Conservation (phyloP, 352 stramenopile species). For the Pythium pyrilobum region DNA sequence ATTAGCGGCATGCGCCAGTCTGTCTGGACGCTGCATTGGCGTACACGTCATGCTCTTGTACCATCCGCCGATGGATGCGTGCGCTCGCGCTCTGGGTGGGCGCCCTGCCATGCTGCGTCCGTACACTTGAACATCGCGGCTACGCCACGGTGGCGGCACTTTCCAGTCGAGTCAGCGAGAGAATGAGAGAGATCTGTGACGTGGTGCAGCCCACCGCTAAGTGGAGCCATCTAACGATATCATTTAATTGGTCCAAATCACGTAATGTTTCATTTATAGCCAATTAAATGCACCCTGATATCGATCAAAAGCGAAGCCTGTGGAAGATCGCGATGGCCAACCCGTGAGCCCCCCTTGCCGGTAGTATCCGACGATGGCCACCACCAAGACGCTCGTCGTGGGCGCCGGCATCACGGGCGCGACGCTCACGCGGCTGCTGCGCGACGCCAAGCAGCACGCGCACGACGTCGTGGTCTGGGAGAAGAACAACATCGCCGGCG, state of each 20-base stretch:
- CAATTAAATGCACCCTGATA: not conserved
- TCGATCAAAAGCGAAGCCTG: constrained; percentile 6
- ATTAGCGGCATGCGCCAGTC: too few relatives aligned
- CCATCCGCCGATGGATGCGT: too few relatives aligned
- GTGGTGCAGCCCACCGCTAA: not conserved
- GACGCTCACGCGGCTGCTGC: constrained; percentile 42
- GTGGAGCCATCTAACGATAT: constrained; percentile 5
- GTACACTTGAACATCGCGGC: too few relatives aligned
- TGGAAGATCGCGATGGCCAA: not conserved
- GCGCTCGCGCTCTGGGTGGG: too few relatives aligned
- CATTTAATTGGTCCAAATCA: not conserved
- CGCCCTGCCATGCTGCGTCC: too few relatives aligned
- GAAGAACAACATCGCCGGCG: constrained; percentile 60
- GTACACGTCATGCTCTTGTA: too few relatives aligned
- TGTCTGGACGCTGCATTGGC: too few relatives aligned
- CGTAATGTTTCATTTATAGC: not conserved
- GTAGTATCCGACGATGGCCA: constrained; percentile 6
- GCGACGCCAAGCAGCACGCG: constrained; percentile 23
- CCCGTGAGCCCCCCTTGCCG: not conserved
- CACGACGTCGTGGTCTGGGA: constrained; percentile 58
- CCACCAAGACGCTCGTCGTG: constrained; percentile 46
- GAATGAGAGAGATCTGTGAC: too few relatives aligned
- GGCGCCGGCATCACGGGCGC: constrained; percentile 60
- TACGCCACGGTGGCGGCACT: too few relatives aligned
- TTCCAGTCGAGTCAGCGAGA: too few relatives aligned